Evolutionary conservation across 345 rosid genomes (phyloP).

Genomic region (Mangifera indica): DNA sequence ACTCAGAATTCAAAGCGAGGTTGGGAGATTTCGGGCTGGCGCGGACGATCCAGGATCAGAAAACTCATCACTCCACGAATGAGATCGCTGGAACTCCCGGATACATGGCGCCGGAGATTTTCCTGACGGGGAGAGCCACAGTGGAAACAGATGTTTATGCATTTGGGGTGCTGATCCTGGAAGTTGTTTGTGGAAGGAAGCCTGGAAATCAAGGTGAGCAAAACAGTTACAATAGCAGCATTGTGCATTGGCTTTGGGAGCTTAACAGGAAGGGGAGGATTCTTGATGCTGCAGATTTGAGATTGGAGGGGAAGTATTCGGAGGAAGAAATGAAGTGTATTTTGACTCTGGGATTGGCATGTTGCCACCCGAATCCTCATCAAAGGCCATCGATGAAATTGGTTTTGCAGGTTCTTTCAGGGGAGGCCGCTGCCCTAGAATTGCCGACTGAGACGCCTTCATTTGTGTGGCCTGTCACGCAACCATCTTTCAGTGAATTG

Average conservation of each 20-base stretch:
- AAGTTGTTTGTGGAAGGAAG: conserved; percentile 59
- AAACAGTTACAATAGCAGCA: conserved; percentile 44
- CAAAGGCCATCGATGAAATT: conserved; percentile 63
- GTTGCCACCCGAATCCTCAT: conserved; percentile 78
- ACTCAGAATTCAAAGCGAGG: conserved; percentile 51
- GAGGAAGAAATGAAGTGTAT: conserved; percentile 43
- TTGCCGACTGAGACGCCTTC: conserved; percentile 64
- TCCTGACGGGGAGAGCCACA: conserved; percentile 58
- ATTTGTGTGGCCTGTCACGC: conserved; percentile 71
- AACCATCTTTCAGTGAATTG: conserved; percentile 48
- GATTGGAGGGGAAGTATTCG: conserved; percentile 36
- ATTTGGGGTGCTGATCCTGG: conserved; percentile 62
- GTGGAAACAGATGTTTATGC: conserved; percentile 67
- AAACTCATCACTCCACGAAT: conserved; percentile 69
- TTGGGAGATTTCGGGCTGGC: conserved; percentile 84
- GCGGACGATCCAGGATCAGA: conserved; percentile 49
- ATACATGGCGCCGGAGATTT: conserved; percentile 83
- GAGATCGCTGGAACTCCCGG: conserved; percentile 75
- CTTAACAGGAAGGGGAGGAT: conserved; percentile 44
- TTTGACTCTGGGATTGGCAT: conserved; percentile 65
- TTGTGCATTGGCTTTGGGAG: conserved; percentile 75
- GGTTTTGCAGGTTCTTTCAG: conserved; percentile 61
- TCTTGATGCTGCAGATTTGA: conserved; percentile 49
- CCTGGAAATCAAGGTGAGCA: conserved; percentile 35
- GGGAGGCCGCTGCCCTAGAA: conserved; percentile 50